Conservation (phyloP, 139 green algal species). For the Tetradesmus obliquus region DNA sequence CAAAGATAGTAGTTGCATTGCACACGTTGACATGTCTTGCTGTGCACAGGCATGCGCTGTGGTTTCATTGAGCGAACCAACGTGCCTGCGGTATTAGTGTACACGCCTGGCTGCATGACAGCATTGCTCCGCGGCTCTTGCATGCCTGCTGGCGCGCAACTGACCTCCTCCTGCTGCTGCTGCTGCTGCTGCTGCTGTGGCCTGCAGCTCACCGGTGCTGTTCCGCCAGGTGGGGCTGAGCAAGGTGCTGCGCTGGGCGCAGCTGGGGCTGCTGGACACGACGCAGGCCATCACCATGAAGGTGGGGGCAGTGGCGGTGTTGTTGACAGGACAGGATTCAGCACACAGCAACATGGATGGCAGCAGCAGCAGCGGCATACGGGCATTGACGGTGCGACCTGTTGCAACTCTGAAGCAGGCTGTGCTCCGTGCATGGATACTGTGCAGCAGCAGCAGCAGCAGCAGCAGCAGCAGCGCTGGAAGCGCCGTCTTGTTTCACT, state of each 20-base stretch:
- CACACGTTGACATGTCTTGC: not conserved
- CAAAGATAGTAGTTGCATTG: not conserved
- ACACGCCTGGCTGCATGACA: too few relatives aligned
- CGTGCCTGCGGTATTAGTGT: too few relatives aligned
- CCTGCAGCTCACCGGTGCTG: conserved; percentile 60
- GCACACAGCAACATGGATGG: not conserved
- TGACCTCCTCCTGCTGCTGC: not conserved
- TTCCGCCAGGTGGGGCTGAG: conserved; percentile 79
- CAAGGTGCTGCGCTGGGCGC: conserved; percentile 70
- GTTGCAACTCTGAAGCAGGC: not conserved
- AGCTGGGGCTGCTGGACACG: conserved; percentile 76
- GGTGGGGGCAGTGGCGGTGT: conserved; percentile 36
- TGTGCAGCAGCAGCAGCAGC: not conserved
- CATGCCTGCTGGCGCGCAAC: not conserved
- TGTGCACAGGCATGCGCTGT: not conserved
- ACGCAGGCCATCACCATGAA: conserved; percentile 92
- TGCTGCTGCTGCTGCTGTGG: not conserved
- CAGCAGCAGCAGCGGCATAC: not conserved
- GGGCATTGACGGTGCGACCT: not conserved
- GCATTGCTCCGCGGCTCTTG: not conserved
- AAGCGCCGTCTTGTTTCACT: too few relatives aligned
- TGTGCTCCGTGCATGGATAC: not conserved
- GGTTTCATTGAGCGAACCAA: not conserved
- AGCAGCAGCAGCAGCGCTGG: not conserved
- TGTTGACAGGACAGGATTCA: not conserved